Base-by-base conservation (phyloP, 495 filamentous ascomycete species). In the Penicillium tannophilum region DNA sequence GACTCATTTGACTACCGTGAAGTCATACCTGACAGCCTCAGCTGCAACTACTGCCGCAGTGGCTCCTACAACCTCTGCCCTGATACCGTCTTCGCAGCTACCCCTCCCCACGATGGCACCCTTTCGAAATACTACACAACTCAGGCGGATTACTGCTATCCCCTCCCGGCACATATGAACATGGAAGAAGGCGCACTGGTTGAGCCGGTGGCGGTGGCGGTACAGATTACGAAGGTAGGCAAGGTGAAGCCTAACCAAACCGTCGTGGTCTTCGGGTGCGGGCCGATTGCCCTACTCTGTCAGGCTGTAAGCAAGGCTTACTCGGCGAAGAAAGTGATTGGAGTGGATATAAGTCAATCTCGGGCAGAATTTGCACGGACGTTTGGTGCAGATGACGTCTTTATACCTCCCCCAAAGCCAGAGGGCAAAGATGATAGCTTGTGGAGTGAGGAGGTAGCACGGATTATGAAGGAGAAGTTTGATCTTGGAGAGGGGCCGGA, bases 181-280 rank as follows among this genome's bases (percentile, higher is more conserved):
- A 72, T 91, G 35, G 89, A 94, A 72, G 90, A 96, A 71, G 92
- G 90, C 28, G 92, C 90, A 4, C 74, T 95, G 45, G 82, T 95
- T 57, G 91, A 96, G 79, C 92, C 92, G 1, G 79, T 95, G 9
- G 81, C 85, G 41, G 90, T 95, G 8, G 92, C 87, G 2, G 90
- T 94, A 31, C 91, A 94, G 67, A 88, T 92, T 51, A 79, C 83
- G 43, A 82, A 83, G 61, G 85, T 90, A 65, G 90, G 86, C 0
- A 77, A 73, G 33, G 78, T 95, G n/a, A 73, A 72, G 55, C 88
- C 89, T 0, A 89, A 90, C n/a, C 80, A 91, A 60, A 81, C 73
- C 4, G 85, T 95, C 2, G 86, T 94, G 1, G 85, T 97, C 9
- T 93, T 94, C 77, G 92, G 92, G 19, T 90, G 90, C 24, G 92